Base-by-base conservation (phyloP, 495 filamentous ascomycete genomes). In the Massariosphaeria phaeospora region DNA sequence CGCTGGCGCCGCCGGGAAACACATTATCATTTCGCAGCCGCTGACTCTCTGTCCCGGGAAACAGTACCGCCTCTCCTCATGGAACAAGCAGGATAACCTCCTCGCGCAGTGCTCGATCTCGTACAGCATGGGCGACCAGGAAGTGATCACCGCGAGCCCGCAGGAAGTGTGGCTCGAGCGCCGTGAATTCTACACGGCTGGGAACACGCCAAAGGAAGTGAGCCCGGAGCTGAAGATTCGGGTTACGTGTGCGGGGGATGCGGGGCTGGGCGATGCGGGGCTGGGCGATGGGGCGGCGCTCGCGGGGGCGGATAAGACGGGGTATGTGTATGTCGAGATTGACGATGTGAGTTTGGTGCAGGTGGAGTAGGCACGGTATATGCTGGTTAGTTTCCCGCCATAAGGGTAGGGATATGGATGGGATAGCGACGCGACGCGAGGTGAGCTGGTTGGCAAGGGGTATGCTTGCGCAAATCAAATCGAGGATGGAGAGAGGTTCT, bases 1-100 rank as follows among this genome's bases (percentile, higher is more conserved):
- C 21, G 45, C 46, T 36, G 24, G 48, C 6, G 25, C 29, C 6
- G 12, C 50, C 11, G 44, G 45, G 24, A 34, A 36, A 17, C 12
- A 12, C 0, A 24, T 63, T 20, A 40, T 15, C 0, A 18, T 59
- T 23, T 55, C 39, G 24, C 49, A 59, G 25, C 55, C 55, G 15
- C 10, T 63, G 10, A 63, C 60, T 23, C 55, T 63, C n/a, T 63
- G 49, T 35, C 60, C 60, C 5, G 55, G 55, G 12, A 54, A 36
- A 29, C 2, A 26, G 11, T 59, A 63, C 45, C 5, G 13, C 1
- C 30, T 63, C 4, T n/a, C 2, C 7, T 24, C 18, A 10, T 47
- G 9, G 5, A 51, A 35, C 5, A 13, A 46, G 12, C 55, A 63
- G 36, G 9, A 12, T 1, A 38, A 49, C 21, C 3, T 41, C 23